Evolutionary conservation across 805 yeast genomes (phyloP), one percentile per base, ranked within the genome.

Genomic region (Teunomyces tritomae): DNA sequence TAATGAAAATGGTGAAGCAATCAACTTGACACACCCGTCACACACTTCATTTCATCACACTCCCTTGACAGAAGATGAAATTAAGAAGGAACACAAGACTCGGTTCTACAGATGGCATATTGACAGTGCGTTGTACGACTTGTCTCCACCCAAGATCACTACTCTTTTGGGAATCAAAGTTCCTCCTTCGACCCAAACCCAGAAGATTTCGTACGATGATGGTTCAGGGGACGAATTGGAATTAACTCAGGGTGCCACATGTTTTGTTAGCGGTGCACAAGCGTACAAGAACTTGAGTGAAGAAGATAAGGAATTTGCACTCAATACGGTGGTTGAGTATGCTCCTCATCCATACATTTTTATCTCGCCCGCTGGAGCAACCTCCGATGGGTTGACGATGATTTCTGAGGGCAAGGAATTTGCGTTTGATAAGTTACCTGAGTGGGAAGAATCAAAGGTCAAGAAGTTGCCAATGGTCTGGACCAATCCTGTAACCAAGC

Each of bases 101-200:
- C 77, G 95, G 57, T 89, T 84, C 65, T 89, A 89, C 78, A 80
- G 96, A 69, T 89, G 96, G 96, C 96, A 89, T 68, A 88, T 89
- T 54, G 96, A 89, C 67, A 84, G 94, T 32, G 96, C 96, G 4
- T 76, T 89, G 35, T 89, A 89, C 59, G 96, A 81, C 32, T 76
- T 89, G 56, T 81, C 91, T 11, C 96, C 96, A 27, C 96, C 96
- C 28, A 80, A 85, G 55, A 87, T 85, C 32, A 89, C 96, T 10
- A 89, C 96, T 1, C 75, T 89, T 51, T 74, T 89, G 45, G 96
- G 96, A 3, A 82, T 89, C 52, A 79, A 83, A 59, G 92, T 87
- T 11, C 96, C 96, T 5, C 80, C 85, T 16, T 70, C 79, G 14
- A 68, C 76, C n/a, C 83, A 79, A 54, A 82, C 76, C 50, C 86